phyloP scores from a whole-genome alignment of 306 rosid genomes.

The Hippophae rhamnoides region DNA sequence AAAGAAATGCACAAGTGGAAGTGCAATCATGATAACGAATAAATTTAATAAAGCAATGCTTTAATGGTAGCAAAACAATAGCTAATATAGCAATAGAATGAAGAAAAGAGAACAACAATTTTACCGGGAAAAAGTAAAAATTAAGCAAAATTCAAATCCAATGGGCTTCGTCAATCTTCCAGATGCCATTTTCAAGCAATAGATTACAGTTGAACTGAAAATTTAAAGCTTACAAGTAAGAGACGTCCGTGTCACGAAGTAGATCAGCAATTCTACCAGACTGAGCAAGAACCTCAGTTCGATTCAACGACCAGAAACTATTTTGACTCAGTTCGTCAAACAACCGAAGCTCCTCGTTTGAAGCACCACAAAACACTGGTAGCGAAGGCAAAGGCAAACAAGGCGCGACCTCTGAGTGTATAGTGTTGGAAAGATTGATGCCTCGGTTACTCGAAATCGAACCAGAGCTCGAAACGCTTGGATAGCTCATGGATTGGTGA shows the following conservation, averaged over 20 bases:
- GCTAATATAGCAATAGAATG: too few relatives aligned
- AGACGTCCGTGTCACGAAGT: conserved; percentile 71
- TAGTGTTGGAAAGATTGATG: conserved; percentile 56
- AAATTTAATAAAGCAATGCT: too few relatives aligned
- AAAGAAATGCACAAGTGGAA: too few relatives aligned
- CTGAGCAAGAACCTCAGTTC: conserved; percentile 48
- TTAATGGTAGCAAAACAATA: too few relatives aligned
- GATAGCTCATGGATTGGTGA: conserved; percentile 54
- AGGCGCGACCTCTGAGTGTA: conserved; percentile 83
- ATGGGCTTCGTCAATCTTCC: too few relatives aligned
- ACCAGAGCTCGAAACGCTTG: conserved; percentile 26
- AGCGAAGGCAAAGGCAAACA: conserved; percentile 90
- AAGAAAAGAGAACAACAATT: too few relatives aligned
- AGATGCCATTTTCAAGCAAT: too few relatives aligned
- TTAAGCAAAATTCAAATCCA: too few relatives aligned
- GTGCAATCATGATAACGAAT: too few relatives aligned
- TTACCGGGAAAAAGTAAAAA: too few relatives aligned
- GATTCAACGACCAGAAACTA: conserved; percentile 27
- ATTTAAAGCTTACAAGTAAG: conserved; percentile 59
- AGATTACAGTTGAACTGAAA: not conserved
- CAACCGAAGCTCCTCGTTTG: conserved; percentile 58
- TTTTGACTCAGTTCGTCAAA: conserved; percentile 38
- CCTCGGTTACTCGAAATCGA: conserved; percentile 39
- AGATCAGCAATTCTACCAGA: conserved; percentile 76
- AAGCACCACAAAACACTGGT: conserved; percentile 81